phyloP scores from a whole-genome alignment of 805 yeast genomes.

The Candida vaughaniae region DNA sequence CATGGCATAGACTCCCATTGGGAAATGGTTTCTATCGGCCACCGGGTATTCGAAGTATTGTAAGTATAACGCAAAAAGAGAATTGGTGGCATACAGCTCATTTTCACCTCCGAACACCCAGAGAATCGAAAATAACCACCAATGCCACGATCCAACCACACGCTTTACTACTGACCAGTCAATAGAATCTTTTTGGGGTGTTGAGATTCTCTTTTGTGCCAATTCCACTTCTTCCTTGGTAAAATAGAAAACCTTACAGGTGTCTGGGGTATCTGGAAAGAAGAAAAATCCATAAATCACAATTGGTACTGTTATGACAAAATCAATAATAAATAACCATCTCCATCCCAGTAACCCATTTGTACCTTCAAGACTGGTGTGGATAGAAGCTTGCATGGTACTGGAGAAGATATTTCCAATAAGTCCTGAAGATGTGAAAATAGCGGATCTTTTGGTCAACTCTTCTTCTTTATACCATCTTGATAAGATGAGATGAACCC shows the following conservation, averaged over 20 bases:
- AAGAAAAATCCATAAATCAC: constrained; percentile 54
- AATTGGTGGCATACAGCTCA: constrained; percentile 33
- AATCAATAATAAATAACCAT: constrained; percentile 69
- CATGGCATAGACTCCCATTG: constrained; percentile 39
- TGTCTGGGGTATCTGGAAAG: constrained; percentile 61
- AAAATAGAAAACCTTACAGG: constrained; percentile 27
- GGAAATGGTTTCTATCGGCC: constrained; percentile 32
- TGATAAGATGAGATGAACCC: constrained; percentile 54
- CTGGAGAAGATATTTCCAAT: constrained; percentile 56
- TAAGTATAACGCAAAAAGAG: constrained; percentile 34
- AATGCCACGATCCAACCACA: constrained; percentile 38
- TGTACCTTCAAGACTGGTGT: constrained; percentile 42
- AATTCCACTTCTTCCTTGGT: constrained; percentile 24
- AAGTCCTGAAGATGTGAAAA: constrained; percentile 54
- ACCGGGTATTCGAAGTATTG: constrained; percentile 26
- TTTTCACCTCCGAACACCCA: constrained; percentile 40
- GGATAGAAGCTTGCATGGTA: constrained; percentile 57
- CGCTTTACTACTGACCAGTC: constrained; percentile 40
- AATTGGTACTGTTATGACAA: constrained; percentile 56
- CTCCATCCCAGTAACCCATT: constrained; percentile 62
- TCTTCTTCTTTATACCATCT: constrained; percentile 52
- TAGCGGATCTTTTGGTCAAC: constrained; percentile 50
- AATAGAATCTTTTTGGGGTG: constrained; percentile 25
- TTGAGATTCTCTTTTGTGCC: constrained; percentile 34
- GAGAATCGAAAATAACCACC: constrained; percentile 34